These are phyloP conservation scores for Turnera subulata DNA, from an alignment of 345 rosid species.

Conservation along the genomic window DNA sequence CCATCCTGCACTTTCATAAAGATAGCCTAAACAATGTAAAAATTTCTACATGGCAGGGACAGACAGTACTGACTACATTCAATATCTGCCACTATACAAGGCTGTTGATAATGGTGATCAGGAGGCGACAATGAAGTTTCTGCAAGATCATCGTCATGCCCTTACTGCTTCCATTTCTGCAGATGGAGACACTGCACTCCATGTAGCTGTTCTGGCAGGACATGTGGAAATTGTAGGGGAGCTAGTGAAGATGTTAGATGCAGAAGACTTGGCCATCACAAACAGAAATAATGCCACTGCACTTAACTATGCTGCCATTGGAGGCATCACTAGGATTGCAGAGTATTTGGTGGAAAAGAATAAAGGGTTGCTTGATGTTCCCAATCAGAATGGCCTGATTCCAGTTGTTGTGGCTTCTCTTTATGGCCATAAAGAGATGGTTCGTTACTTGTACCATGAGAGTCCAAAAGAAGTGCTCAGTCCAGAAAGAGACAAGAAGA, in stretches of 20 bases:
- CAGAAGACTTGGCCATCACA: slow-evolving; percentile 22
- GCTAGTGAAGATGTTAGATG: slow-evolving; percentile 26
- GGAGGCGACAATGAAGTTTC: slow-evolving; percentile 40
- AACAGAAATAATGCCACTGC: slow-evolving; percentile 50
- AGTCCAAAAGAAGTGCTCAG: slow-evolving; percentile 42
- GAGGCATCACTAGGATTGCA: slow-evolving; percentile 56
- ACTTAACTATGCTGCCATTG: slow-evolving; percentile 63
- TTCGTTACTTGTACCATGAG: slow-evolving; percentile 45
- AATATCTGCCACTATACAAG: slow-evolving; percentile 42
- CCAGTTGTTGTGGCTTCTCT: slow-evolving; percentile 68
- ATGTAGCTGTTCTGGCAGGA: slow-evolving; percentile 63
- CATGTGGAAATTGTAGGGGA: slow-evolving; percentile 53
- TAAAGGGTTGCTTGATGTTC: slow-evolving; percentile 32
- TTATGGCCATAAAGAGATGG: slow-evolving; percentile 57
- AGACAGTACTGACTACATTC: slow-evolving; percentile 14
- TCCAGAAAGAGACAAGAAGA: slow-evolving; percentile 39
- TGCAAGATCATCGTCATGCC: slow-evolving; percentile 29
- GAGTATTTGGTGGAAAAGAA: slow-evolving; percentile 45
- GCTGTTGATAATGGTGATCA: slow-evolving; percentile 56
- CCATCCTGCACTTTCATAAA: no score
- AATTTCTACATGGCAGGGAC: slow-evolving; percentile 9
- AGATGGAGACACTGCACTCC: slow-evolving; percentile 63
- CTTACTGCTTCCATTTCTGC: slow-evolving; percentile 45
- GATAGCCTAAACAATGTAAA: no score
- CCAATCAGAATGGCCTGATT: slow-evolving; percentile 40